Conservation (phyloP, 1,139 yeast genomes). For the Scheffersomyces stambukii region DNA sequence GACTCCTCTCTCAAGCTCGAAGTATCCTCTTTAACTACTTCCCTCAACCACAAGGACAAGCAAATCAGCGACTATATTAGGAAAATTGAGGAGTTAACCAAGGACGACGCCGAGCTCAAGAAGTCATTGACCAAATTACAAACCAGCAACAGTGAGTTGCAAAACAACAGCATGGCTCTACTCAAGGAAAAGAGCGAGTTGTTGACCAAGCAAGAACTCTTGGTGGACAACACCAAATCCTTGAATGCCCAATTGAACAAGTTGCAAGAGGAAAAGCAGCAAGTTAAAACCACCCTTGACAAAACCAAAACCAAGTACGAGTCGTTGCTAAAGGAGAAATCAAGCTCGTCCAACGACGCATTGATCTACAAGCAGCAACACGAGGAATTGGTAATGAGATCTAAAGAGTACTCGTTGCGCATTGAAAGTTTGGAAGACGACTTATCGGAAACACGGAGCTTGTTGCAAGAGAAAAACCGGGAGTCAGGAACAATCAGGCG, state of each 20-base stretch:
- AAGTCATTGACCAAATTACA: conserved; percentile 40
- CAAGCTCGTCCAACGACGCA: conserved; percentile 49
- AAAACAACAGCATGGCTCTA: conserved; percentile 27
- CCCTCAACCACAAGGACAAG: conserved; percentile 46
- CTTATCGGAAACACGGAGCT: conserved; percentile 63
- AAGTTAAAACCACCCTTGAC: conserved; percentile 44
- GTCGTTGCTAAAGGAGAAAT: conserved; percentile 41
- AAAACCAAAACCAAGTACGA: conserved; percentile 51
- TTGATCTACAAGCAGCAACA: conserved; percentile 65
- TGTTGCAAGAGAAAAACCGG: conserved; percentile 73
- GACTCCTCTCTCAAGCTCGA: conserved; percentile 43
- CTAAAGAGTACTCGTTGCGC: conserved; percentile 58
- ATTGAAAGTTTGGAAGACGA: conserved; percentile 77
- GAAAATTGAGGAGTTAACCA: conserved; percentile 30
- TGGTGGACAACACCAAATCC: conserved; percentile 32
- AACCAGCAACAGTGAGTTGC: conserved; percentile 40
- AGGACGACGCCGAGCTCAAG: conserved; percentile 33
- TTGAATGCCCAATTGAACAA: conserved; percentile 31
- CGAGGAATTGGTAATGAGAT: conserved; percentile 69
- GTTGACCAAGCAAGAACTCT: conserved; percentile 36
- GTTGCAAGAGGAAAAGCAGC: conserved; percentile 50
- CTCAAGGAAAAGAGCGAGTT: conserved; percentile 36
- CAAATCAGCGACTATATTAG: conserved; percentile 43
- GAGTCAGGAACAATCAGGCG: conserved; percentile 75
- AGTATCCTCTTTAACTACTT: conserved; percentile 34